Evolutionary conservation across 2,329 filamentous ascomycete species (phyloP).

Genomic region (Dissoconium aciculare): DNA sequence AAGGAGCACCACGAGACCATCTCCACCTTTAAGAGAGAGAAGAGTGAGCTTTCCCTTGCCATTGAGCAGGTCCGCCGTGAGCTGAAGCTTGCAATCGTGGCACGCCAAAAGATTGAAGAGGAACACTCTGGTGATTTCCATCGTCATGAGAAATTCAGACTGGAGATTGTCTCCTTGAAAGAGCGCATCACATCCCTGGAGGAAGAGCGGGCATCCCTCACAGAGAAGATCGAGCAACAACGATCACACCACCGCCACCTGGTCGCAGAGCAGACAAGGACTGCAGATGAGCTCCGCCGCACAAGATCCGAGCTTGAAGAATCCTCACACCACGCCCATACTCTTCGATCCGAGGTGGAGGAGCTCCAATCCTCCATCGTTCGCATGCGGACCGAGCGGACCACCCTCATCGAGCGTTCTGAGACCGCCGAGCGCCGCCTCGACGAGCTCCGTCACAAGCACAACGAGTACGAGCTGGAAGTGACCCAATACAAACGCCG

Average conservation of each 20-base stretch:
- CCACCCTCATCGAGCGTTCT: slow-evolving; percentile 16
- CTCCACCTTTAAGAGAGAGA: slow-evolving; percentile 17
- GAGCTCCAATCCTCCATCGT: slow-evolving; percentile 13
- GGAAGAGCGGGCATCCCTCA: slow-evolving; percentile 13
- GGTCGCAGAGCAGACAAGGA: slow-evolving; percentile 16
- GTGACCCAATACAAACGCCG: slow-evolving; percentile 16
- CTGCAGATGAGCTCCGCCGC: slow-evolving; percentile 16
- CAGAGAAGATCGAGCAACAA: slow-evolving; percentile 13
- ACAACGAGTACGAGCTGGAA: slow-evolving; percentile 13
- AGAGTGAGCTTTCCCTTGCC: slow-evolving; percentile 18
- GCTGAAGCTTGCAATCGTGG: slow-evolving; percentile 14
- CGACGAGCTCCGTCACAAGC: slow-evolving; percentile 16
- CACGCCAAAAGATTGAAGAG: slow-evolving; percentile 15
- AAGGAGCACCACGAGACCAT: slow-evolving; percentile 16
- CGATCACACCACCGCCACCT: slow-evolving; percentile 16
- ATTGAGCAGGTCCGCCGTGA: slow-evolving; percentile 18
- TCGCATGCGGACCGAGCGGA: slow-evolving; percentile 13
- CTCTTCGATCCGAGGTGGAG: slow-evolving; percentile 13
- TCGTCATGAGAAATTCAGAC: slow-evolving; percentile 15
- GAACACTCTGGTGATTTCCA: slow-evolving; percentile 13
- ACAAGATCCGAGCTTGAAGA: slow-evolving; percentile 15
- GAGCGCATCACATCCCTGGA: slow-evolving; percentile 16
- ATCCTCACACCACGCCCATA: slow-evolving; percentile 12
- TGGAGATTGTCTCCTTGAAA: slow-evolving; percentile 15
- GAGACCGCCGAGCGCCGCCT: too few species aligned